These are phyloP conservation scores for Starmera dryadoides DNA, from an alignment of 805 yeast species.

Conservation along the genomic window DNA sequence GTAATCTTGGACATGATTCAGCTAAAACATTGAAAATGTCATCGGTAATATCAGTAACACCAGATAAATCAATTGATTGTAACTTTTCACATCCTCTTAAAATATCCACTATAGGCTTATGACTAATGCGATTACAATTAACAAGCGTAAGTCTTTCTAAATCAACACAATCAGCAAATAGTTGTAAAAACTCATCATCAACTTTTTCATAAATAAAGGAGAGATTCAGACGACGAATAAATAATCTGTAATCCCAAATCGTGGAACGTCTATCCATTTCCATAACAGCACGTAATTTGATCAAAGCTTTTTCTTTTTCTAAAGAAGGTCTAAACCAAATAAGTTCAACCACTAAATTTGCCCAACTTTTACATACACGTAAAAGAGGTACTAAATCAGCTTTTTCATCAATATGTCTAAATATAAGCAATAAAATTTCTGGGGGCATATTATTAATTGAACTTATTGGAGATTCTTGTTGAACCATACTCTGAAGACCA, in stretches of 20 bases:
- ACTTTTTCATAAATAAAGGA: constrained; percentile 65
- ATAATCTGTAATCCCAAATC: constrained; percentile 58
- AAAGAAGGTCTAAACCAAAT: constrained; percentile 85
- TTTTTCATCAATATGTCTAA: constrained; percentile 55
- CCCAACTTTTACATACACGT: constrained; percentile 77
- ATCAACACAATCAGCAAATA: constrained; percentile 62
- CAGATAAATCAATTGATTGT: constrained; percentile 84
- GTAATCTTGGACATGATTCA: constrained; percentile 62
- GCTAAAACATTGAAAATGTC: constrained; percentile 65
- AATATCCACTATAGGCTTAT: constrained; percentile 52
- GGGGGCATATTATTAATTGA: constrained; percentile 33
- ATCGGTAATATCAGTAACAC: constrained; percentile 64
- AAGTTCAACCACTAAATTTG: constrained; percentile 66
- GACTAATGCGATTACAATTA: constrained; percentile 62
- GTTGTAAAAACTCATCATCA: constrained; percentile 52
- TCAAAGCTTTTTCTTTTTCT: constrained; percentile 40
- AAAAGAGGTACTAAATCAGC: constrained; percentile 53
- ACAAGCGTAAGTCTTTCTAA: constrained; percentile 83
- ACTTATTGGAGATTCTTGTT: neutral
- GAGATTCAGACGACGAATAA: constrained; percentile 74
- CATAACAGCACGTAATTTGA: constrained; percentile 51
- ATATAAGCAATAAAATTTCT: constrained; percentile 56
- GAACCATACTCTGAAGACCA: too few species aligned
- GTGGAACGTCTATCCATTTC: constrained; percentile 38
- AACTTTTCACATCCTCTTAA: constrained; percentile 59